These are phyloP conservation scores for Entomortierella parvispora DNA, from an alignment of 192 early-diverging fungal species.

Conservation along the genomic window DNA sequence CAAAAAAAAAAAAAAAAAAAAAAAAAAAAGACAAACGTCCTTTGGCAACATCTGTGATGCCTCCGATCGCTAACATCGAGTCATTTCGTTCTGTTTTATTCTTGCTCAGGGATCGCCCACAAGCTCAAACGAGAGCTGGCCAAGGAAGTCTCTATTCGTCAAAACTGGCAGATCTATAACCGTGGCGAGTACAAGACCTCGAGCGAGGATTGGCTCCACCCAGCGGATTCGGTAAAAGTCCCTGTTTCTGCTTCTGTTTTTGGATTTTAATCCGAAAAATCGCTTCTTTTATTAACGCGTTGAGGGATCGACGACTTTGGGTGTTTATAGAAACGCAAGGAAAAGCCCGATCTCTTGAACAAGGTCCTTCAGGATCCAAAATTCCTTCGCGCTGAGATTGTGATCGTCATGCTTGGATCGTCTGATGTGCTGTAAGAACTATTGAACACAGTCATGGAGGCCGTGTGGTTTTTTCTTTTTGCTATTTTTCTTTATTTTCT, in stretches of 20 bases:
- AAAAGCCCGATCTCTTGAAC: constrained; percentile 28
- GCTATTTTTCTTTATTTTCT: not conserved
- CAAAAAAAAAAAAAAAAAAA: not conserved
- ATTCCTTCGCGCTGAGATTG: constrained; percentile 43
- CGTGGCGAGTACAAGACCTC: constrained; percentile 47
- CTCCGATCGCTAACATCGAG: not conserved
- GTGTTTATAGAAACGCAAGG: constrained; percentile 38
- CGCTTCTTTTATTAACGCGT: no score
- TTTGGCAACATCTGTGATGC: not conserved
- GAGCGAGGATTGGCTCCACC: constrained; percentile 51
- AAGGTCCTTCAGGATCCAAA: constrained; percentile 41
- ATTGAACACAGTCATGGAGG: no score
- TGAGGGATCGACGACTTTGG: no score
- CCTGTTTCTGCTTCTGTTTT: not conserved
- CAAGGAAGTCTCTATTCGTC: constrained; percentile 42
- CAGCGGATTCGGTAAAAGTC: constrained; percentile 43
- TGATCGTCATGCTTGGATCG: constrained; percentile 50
- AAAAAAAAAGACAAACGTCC: no score
- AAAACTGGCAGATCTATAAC: constrained; percentile 50
- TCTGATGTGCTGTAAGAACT: constrained; percentile 42
- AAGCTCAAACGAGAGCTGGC: constrained; percentile 25
- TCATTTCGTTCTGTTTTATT: not conserved
- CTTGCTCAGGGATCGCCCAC: constrained; percentile 26
- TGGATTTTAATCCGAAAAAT: no score
- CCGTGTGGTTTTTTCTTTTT: no score